A percentile compares a stretch with the other conserved stretches of the same genome.
Conservation (phyloP, 225 moss, liverwort and hornwort species). For the Marchantia polymorpha region DNA sequence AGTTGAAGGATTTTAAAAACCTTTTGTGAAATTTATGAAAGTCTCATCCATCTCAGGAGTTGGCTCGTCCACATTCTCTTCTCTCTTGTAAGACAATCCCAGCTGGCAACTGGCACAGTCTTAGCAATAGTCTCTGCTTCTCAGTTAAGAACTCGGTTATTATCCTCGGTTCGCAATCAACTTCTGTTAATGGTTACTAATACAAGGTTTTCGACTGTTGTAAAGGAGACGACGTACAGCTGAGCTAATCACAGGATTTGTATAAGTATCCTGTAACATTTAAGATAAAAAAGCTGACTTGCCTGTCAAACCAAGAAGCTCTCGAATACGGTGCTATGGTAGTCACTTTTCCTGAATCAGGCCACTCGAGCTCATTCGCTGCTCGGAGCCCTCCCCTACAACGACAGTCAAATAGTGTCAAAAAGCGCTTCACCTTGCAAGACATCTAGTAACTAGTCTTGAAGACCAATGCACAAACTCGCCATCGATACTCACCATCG, state of each 20-base stretch:
- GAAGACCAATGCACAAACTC: background rate
- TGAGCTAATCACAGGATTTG: background rate
- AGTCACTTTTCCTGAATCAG: constrained; percentile 58
- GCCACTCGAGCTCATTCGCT: constrained; percentile 73
- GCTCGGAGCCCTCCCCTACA: constrained; percentile 68
- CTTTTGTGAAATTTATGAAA: background rate
- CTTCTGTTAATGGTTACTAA: background rate
- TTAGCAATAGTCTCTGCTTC: background rate
- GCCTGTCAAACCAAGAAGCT: constrained; percentile 89
- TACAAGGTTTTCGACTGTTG: background rate
- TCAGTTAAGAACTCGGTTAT: background rate
- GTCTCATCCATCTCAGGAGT: background rate
- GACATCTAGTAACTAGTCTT: background rate
- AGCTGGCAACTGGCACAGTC: background rate
- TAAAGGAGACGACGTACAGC: background rate
- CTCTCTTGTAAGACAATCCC: background rate
- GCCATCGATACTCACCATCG: constrained; percentile 23
- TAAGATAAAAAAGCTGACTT: constrained; percentile 1
- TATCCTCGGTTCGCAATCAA: background rate
- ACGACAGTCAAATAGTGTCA: background rate
- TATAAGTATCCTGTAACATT: background rate
- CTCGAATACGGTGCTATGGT: constrained; percentile 66
- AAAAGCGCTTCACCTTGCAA: background rate
- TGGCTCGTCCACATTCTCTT: background rate
- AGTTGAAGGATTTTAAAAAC: background rate